Percentiles rank a stretch among this genome's conserved stretches.
phyloP scores from a whole-genome alignment of 768 basidiomycete species.

The Gloeopeniophorella convolvens region DNA sequence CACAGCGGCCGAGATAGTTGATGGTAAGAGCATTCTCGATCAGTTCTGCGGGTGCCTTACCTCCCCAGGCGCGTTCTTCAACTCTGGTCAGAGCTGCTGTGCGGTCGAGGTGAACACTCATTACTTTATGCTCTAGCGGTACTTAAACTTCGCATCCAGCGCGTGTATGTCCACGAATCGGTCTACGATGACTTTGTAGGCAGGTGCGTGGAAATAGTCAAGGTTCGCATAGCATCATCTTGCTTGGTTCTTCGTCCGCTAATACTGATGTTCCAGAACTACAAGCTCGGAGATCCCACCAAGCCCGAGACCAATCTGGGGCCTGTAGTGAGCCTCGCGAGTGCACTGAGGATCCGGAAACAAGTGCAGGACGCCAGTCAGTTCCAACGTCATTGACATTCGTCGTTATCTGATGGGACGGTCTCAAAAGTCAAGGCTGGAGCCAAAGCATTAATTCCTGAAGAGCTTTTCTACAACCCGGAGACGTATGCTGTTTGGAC shows the following conservation, averaged over 20 bases:
- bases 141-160: constrained; percentile 33
- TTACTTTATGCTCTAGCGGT: background rate
- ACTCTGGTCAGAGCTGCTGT: constrained; percentile 97
- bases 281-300: constrained; percentile 85
- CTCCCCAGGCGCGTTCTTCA: constrained; percentile 78
- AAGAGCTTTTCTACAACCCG: constrained; percentile 59
- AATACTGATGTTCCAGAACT: constrained; percentile 40
- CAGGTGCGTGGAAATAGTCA: constrained; percentile 64
- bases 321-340: constrained; percentile 86
- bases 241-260: background rate
- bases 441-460: constrained; percentile 68
- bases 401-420: too few relatives aligned
- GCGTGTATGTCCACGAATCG: constrained; percentile 89
- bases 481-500: constrained; percentile 44
- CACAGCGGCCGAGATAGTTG: constrained; percentile 80
- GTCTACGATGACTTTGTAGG: constrained; percentile 76
- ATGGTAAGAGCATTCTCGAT: constrained; percentile 49
- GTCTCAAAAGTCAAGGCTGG: constrained; percentile 57
- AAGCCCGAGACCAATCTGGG: constrained; percentile 71
- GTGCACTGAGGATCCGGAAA: constrained; percentile 77
- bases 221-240: constrained; percentile 47
- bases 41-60: background rate
- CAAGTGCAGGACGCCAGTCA: constrained; percentile 81
- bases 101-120: constrained; percentile 61
- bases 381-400: constrained; percentile 18